Base-by-base conservation (phyloP, 2,329 filamentous ascomycete genomes). In the Sphaerulina musiva region DNA sequence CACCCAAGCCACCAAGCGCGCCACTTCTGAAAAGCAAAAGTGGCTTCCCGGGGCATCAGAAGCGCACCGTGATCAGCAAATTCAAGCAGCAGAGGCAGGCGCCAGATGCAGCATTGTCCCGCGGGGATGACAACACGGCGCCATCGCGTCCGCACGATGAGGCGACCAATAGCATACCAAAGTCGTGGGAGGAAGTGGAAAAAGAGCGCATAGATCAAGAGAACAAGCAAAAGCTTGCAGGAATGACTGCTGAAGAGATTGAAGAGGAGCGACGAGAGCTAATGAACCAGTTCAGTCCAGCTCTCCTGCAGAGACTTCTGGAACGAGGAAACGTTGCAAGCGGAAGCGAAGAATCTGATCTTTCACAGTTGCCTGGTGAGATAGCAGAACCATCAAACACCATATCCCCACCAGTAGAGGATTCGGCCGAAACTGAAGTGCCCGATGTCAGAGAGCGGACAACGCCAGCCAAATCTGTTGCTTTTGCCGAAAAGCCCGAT, bases 31-130 rank as follows among this genome's bases (percentile, higher is more conserved):
- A 80, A 48, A 72, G 74, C 8, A 74, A 76, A 17, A 71, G 65
- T 49, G 93, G 93, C 1, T 97, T 97, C 63, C 93, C 93, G n/a
- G 82, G 84, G 55, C 91, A 90, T 70, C 93, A 87, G 70, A 89
- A 87, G 69, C 83, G 91, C 60, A 78, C 77, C 53, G 80, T 80
- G 54, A 72, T 81, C 6, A 95, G 90, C 1, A 80, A 86, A 1
- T 95, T 95, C 75, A 95, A 89, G 69, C 84, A 88, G 65, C 81
- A 83, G 66, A 52, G 66, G 7, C 6, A 39, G 20, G 45, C 12
- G 31, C 8, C 40, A 39, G 31, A 11, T 1, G 8, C 43, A 17
- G 9, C 26, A 11, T 17, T 32, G 47, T 56, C 1, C 43, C 5
- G 17, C 43, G 17, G 9, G 7, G 2, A 14, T 43, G 11, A 17